These are phyloP conservation scores for Nitzschia sp. DNA, from an alignment of 108 stramenopile genomes.

Conservation along the genomic window DNA sequence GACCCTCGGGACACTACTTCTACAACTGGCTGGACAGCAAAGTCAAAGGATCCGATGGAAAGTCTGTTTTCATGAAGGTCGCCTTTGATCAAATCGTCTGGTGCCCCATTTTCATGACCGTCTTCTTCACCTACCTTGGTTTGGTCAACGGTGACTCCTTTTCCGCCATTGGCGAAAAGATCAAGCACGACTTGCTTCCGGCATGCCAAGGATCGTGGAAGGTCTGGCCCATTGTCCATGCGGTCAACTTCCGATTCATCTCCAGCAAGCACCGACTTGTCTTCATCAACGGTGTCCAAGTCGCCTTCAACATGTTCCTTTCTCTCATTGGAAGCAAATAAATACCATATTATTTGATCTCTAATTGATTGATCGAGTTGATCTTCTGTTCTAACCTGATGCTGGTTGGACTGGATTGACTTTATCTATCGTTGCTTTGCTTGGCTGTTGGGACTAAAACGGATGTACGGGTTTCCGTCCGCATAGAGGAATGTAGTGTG, in stretches of 20 bases:
- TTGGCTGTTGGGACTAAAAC: too few species aligned
- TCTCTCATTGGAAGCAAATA: conserved; percentile 92
- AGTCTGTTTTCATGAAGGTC: conserved; percentile 87
- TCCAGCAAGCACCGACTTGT: conserved; percentile 94
- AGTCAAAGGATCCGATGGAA: conserved; percentile 81
- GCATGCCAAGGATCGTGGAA: conserved; percentile 98
- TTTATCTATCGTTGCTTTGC: too few species aligned
- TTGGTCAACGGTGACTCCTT: conserved; percentile 90
- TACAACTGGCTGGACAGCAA: conserved; percentile 95
- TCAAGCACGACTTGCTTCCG: conserved; percentile 90
- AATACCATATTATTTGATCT: background rate
- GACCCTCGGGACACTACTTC: conserved; percentile 98
- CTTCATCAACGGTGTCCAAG: conserved; percentile 97
- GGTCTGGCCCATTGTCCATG: conserved; percentile 96
- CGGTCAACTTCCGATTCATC: conserved; percentile 97
- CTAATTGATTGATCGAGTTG: too few species aligned
- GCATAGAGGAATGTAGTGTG: too few species aligned
- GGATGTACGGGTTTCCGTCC: too few species aligned
- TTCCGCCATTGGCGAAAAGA: conserved; percentile 83
- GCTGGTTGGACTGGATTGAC: too few species aligned
- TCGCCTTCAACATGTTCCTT: conserved; percentile 98
- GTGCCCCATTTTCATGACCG: conserved; percentile 96
- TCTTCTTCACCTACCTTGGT: conserved; percentile 98
- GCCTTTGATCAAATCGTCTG: conserved; percentile 94
- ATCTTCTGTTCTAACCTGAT: too few species aligned